Percentiles rank a stretch among this genome's conserved stretches.
phyloP scores from a whole-genome alignment of 2,329 filamentous ascomycete species.

The Endoconidiophora laricicola region DNA sequence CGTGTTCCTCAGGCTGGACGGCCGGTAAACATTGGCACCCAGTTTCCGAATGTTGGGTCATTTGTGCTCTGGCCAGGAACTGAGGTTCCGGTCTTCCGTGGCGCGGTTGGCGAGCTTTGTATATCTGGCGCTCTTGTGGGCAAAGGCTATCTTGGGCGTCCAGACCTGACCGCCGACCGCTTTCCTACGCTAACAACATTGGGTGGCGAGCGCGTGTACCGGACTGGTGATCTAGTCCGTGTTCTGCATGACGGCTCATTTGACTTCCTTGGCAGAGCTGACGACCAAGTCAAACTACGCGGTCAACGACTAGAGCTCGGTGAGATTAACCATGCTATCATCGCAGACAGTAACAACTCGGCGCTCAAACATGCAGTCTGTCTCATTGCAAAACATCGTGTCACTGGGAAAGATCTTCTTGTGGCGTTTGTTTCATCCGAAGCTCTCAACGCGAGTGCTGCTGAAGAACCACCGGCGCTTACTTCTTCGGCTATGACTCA shows the following conservation, averaged over 20 bases:
- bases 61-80: slow-evolving; percentile 59
- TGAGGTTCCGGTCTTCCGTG: slow-evolving; percentile 54
- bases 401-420: slow-evolving; percentile 64
- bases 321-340: slow-evolving; percentile 78
- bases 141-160: slow-evolving; percentile 70
- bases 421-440: slow-evolving; percentile 50
- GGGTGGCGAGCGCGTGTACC: slow-evolving; percentile 49
- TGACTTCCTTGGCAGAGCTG: slow-evolving; percentile 72
- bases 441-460: neutral
- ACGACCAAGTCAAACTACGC: slow-evolving; percentile 83
- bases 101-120: slow-evolving; percentile 75
- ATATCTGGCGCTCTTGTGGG: slow-evolving; percentile 76
- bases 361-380: slow-evolving; percentile 56
- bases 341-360: slow-evolving; percentile 36
- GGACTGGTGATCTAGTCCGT: slow-evolving; percentile 77
- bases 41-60: slow-evolving; percentile 76
- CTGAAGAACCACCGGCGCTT: neutral
- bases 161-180: slow-evolving; percentile 57
- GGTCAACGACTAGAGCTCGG: slow-evolving; percentile 79
- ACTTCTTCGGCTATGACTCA: neutral
- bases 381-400: slow-evolving; percentile 51
- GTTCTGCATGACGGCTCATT: slow-evolving; percentile 67
- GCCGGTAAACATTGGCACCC: slow-evolving; percentile 71
- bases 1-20: slow-evolving; percentile 62
- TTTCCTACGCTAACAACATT: slow-evolving; percentile 50